Percentiles rank a stretch among this genome's conserved stretches.
Conservation (phyloP, 805 yeast genomes). For the Kluyveromyces siamensis region DNA sequence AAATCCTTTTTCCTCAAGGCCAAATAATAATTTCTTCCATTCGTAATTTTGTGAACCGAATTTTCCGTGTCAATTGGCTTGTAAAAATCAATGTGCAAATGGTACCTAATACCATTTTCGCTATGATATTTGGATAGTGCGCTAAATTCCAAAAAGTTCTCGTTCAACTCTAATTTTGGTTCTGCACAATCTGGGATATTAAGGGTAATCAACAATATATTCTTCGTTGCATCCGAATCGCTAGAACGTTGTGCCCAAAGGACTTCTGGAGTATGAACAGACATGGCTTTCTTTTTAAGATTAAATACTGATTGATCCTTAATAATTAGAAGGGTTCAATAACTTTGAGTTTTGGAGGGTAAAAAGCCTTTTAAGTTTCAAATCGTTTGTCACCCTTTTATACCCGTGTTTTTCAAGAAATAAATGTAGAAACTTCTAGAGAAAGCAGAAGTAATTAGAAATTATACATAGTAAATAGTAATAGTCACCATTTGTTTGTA, state of each 20-base stretch:
- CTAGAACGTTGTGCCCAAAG: constrained; percentile 96
- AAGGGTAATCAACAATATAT: constrained; percentile 66
- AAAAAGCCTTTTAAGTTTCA: no score
- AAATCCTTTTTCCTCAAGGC: constrained; percentile 62
- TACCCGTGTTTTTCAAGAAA: not conserved
- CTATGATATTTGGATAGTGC: constrained; percentile 36
- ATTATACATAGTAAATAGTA: no score
- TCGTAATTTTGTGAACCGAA: constrained; percentile 43
- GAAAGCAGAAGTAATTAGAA: not conserved
- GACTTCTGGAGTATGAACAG: constrained; percentile 39
- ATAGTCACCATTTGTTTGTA: no score
- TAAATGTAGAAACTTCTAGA: not conserved
- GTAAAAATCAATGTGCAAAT: constrained; percentile 63
- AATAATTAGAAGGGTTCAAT: no score
- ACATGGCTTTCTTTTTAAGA: constrained; percentile 2
- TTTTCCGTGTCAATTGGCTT: constrained; percentile 62
- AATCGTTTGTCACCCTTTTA: not conserved
- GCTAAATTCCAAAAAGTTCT: constrained; percentile 41
- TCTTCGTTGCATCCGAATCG: constrained; percentile 61
- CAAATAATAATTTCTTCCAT: constrained; percentile 47
- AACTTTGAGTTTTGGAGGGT: no score
- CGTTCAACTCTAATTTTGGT: constrained; percentile 53
- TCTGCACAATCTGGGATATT: constrained; percentile 60
- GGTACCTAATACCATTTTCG: constrained; percentile 37
- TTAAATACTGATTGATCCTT: no score